These are phyloP conservation scores for Xanthoceras sorbifolium DNA, from an alignment of 345 rosid genomes.

Conservation along the genomic window DNA sequence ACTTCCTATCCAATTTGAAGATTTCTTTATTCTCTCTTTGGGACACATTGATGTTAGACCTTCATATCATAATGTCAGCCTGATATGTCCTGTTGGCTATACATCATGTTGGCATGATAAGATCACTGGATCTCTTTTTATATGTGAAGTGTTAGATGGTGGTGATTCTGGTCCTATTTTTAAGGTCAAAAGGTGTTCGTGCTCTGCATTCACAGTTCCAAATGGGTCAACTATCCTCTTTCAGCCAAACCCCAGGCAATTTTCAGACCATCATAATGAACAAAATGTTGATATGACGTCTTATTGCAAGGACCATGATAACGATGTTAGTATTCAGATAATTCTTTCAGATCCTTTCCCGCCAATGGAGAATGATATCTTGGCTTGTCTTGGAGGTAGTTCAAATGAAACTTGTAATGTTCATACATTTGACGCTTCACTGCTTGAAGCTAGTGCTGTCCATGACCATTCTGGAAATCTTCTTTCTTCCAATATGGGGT, in stretches of 20 bases:
- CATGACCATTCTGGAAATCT: constrained; percentile 27
- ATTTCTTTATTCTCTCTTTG: constrained; percentile 82
- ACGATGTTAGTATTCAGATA: constrained; percentile 47
- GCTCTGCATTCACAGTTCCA: constrained; percentile 65
- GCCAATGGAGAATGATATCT: constrained; percentile 62
- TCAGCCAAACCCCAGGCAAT: constrained; percentile 36
- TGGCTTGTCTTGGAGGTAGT: constrained; percentile 48
- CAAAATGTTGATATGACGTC: constrained; percentile 29
- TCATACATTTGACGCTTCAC: constrained; percentile 30
- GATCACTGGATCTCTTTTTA: constrained; percentile 85
- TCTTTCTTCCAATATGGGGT: constrained; percentile 26
- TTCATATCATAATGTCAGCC: constrained; percentile 64
- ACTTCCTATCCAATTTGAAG: constrained; percentile 88
- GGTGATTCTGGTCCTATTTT: constrained; percentile 88
- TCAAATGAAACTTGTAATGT: constrained; percentile 30
- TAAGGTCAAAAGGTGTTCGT: constrained; percentile 76
- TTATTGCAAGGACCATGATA: constrained; percentile 43
- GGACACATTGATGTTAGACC: constrained; percentile 80
- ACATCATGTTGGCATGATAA: constrained; percentile 98
- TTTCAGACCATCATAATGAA: constrained; percentile 35
- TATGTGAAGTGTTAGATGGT: constrained; percentile 83
- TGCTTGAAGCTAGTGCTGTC: constrained; percentile 35
- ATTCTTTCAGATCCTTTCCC: constrained; percentile 71
- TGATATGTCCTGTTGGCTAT: constrained; percentile 82
- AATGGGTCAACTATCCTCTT: constrained; percentile 58